Evolutionary conservation across 1,139 yeast genomes (phyloP).

Genomic region (Taphrina populina): DNA sequence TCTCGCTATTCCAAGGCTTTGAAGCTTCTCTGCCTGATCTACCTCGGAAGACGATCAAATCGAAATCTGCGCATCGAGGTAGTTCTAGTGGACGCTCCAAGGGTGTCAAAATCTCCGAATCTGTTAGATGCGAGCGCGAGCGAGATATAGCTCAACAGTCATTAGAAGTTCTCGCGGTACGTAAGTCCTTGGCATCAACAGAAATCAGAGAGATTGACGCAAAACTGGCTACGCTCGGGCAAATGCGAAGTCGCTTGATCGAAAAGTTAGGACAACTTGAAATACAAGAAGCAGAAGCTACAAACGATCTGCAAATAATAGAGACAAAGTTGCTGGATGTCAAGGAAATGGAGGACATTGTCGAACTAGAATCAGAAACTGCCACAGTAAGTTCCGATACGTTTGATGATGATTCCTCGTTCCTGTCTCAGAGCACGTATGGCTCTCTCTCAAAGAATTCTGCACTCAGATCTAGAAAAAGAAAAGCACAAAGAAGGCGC

Average conservation of each 20-base stretch:
- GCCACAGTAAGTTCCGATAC: slow-evolving; percentile 7
- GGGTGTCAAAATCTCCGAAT: slow-evolving; percentile 20
- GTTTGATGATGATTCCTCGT: slow-evolving; percentile 17
- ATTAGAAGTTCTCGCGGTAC: slow-evolving; percentile 58
- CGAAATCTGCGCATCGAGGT: slow-evolving; percentile 3
- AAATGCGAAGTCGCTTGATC: slow-evolving; percentile 55
- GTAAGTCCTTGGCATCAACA: slow-evolving; percentile 60
- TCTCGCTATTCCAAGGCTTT: slow-evolving; percentile 66
- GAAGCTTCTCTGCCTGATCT: slow-evolving; percentile 53
- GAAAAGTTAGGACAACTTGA: slow-evolving; percentile 61
- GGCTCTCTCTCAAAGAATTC: slow-evolving; percentile 21
- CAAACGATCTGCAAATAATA: slow-evolving; percentile 42
- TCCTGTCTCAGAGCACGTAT: slow-evolving; percentile 27
- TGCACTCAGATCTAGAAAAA: slow-evolving; percentile 20
- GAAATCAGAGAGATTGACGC: slow-evolving; percentile 64
- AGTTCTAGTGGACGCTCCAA: slow-evolving; percentile 13
- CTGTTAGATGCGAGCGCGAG: slow-evolving; percentile 45
- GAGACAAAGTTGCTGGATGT: slow-evolving; percentile 26
- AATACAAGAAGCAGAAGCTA: slow-evolving; percentile 57
- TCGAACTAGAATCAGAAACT: slow-evolving; percentile 6
- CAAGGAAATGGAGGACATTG: slow-evolving; percentile 20
- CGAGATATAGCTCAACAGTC: slow-evolving; percentile 50
- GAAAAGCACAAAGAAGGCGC: slow-evolving; percentile 46
- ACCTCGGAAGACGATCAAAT: slow-evolving; percentile 14
- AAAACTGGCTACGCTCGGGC: slow-evolving; percentile 54